A percentile compares a stretch with the other conserved stretches of the same genome.
Conservation (phyloP, 306 rosid genomes). For the Quillaja saponaria region DNA sequence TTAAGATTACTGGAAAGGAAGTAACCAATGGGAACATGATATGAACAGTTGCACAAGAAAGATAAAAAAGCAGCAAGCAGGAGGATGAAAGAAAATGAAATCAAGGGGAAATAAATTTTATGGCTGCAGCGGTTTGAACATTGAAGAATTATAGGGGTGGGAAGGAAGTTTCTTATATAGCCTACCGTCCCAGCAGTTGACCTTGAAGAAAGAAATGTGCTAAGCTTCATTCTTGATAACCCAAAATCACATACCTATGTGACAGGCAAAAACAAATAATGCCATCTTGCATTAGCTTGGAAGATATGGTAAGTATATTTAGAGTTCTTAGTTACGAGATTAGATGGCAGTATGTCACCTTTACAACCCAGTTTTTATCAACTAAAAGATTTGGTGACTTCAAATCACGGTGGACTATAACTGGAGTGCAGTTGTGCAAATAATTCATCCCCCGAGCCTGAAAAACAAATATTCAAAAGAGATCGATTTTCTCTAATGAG, state of each 20-base stretch:
- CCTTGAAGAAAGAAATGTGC: constrained; percentile 96
- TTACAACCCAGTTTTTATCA: constrained; percentile 85
- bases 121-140: not conserved
- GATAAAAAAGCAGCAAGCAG: not conserved
- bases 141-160: not conserved
- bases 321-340: constrained; percentile 15
- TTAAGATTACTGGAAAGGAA: no score
- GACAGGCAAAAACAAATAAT: constrained; percentile 23
- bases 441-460: constrained; percentile 98
- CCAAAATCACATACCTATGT: constrained; percentile 95
- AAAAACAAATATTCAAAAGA: constrained; percentile 31
- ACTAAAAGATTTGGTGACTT: constrained; percentile 96
- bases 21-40: not conserved
- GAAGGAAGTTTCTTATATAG: constrained; percentile 5
- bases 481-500: constrained; percentile 15
- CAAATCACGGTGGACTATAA: constrained; percentile 89
- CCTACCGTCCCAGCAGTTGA: constrained; percentile 98
- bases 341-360: constrained; percentile 51
- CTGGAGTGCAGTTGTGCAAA: constrained; percentile 80
- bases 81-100: constrained; percentile 22
- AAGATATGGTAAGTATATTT: not conserved
- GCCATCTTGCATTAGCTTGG: constrained; percentile 28
- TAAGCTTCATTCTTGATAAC: constrained; percentile 84
- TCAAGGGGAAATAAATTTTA: constrained; percentile 26
- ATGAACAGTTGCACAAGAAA: not conserved